Percentiles rank a stretch among this genome's conserved stretches.
Conservation (phyloP, 768 basidiomycete species). For the Cystoderma amianthinum region DNA sequence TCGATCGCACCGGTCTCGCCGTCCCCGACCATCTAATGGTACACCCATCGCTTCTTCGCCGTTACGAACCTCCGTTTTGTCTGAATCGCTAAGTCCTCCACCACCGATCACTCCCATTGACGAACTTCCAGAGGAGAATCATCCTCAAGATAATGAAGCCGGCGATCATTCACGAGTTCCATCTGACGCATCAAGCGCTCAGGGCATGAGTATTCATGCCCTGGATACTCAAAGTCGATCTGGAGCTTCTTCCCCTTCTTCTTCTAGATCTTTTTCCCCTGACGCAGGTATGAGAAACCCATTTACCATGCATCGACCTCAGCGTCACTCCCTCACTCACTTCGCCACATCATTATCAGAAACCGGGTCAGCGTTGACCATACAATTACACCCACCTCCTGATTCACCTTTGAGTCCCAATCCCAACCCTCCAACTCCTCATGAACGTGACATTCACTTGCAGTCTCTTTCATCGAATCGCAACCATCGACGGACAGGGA, state of each 20-base stretch:
- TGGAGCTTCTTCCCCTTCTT: slow-evolving; percentile 35
- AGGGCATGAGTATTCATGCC: slow-evolving; percentile 10
- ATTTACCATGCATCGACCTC: slow-evolving; percentile 69
- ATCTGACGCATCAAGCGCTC: not conserved
- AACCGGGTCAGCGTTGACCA: slow-evolving; percentile 60
- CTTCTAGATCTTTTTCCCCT: slow-evolving; percentile 57
- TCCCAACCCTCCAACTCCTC: slow-evolving; percentile 80
- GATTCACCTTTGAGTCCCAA: slow-evolving; percentile 73
- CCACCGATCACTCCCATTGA: slow-evolving; percentile 76
- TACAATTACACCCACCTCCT: slow-evolving; percentile 71
- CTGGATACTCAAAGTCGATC: slow-evolving; percentile 27
- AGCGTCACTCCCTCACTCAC: slow-evolving; percentile 61
- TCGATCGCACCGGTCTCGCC: slow-evolving; percentile 55
- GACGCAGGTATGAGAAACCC: slow-evolving; percentile 80
- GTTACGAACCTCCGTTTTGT: slow-evolving; percentile 44
- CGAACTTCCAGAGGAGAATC: slow-evolving; percentile 45
- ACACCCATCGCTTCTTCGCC: slow-evolving; percentile 57
- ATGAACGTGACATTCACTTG: slow-evolving; percentile 74
- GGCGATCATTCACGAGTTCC: not conserved
- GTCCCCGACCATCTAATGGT: slow-evolving; percentile 34
- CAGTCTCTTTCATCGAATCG: slow-evolving; percentile 42
- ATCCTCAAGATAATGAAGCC: not conserved
- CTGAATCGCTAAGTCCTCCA: slow-evolving; percentile 42
- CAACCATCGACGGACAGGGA: slow-evolving; percentile 30
- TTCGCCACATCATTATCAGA: slow-evolving; percentile 50